These are phyloP conservation scores for Adansonia gregorii DNA, from an alignment of 441 rosid genomes.

Conservation along the genomic window DNA sequence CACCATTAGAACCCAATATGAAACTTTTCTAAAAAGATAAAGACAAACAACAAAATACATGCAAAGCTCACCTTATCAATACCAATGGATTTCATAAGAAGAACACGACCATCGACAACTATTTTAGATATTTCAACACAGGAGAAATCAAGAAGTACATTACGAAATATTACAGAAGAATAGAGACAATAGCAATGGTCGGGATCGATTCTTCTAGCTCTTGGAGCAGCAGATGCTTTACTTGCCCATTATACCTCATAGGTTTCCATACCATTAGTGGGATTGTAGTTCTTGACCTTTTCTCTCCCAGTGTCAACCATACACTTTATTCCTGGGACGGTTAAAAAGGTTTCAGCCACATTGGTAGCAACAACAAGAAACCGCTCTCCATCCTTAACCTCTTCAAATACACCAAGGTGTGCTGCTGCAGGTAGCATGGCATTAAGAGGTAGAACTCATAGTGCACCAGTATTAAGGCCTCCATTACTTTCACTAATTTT, in stretches of 20 bases:
- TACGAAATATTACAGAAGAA: slow-evolving; percentile 74
- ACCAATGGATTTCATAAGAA: slow-evolving; percentile 84
- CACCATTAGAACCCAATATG: slow-evolving; percentile 8
- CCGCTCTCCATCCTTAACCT: slow-evolving; percentile 78
- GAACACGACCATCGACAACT: slow-evolving; percentile 84
- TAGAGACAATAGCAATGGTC: slow-evolving; percentile 94
- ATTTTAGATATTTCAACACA: slow-evolving; percentile 80
- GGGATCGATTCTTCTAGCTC: slow-evolving; percentile 97
- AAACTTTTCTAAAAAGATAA: slow-evolving; percentile 3
- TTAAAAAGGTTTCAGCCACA: slow-evolving; percentile 95
- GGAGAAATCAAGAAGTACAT: slow-evolving; percentile 72
- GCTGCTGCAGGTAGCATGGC: slow-evolving; percentile 91
- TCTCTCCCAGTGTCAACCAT: slow-evolving; percentile 94
- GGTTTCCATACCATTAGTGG: slow-evolving; percentile 74
- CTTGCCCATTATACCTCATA: slow-evolving; percentile 88
- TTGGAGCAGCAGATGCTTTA: slow-evolving; percentile 90
- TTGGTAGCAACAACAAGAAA: slow-evolving; percentile 91
- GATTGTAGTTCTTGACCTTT: slow-evolving; percentile 76
- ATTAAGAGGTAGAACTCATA: slow-evolving; percentile 83
- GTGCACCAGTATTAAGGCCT: slow-evolving; percentile 33
- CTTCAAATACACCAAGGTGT: slow-evolving; percentile 83
- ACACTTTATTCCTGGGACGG: slow-evolving; percentile 91
- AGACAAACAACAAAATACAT: slow-evolving; percentile 8
- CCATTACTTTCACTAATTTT: slow-evolving; percentile 38
- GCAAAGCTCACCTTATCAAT: slow-evolving; percentile 62